Conservation (phyloP, 179 eudicot species). For the Heliamphora pulchella region DNA sequence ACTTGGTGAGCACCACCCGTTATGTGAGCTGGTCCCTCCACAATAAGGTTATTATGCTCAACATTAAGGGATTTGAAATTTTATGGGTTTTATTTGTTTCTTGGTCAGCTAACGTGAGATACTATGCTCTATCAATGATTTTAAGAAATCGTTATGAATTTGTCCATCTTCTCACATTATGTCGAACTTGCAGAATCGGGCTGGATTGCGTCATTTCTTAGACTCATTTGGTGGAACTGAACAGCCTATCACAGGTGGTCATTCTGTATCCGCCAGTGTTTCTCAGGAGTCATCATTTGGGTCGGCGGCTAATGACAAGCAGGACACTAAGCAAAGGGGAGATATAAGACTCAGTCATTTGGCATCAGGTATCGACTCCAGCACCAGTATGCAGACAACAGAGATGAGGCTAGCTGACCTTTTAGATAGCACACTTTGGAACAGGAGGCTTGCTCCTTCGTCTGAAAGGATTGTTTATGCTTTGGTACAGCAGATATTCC, state of each 20-base stretch:
- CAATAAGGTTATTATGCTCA: conserved; percentile 56
- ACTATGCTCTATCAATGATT: neutral
- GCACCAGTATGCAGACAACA: conserved; percentile 48
- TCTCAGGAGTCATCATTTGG: conserved; percentile 54
- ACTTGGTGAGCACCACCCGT: conserved; percentile 91
- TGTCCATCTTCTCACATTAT: neutral
- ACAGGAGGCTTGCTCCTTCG: conserved; percentile 93
- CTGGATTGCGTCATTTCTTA: conserved; percentile 89
- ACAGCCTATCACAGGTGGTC: conserved; percentile 38
- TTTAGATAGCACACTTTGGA: conserved; percentile 93
- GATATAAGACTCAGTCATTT: conserved; percentile 56
- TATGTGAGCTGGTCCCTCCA: conserved; percentile 97
- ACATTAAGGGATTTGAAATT: conserved; percentile 4
- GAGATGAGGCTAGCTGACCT: conserved; percentile 96
- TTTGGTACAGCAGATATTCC: conserved; percentile 93
- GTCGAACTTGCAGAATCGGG: conserved; percentile 67
- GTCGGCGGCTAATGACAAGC: conserved; percentile 40
- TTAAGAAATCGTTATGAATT: neutral
- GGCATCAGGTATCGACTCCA: conserved; percentile 53
- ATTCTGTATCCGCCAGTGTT: conserved; percentile 28
- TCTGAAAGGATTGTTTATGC: conserved; percentile 97
- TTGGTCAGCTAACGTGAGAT: neutral
- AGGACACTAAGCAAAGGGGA: conserved; percentile 46
- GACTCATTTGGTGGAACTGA: conserved; percentile 90
- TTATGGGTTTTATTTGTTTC: neutral